phyloP scores from a whole-genome alignment of 2,329 filamentous ascomycete genomes.

The Colletotrichum trifolii region DNA sequence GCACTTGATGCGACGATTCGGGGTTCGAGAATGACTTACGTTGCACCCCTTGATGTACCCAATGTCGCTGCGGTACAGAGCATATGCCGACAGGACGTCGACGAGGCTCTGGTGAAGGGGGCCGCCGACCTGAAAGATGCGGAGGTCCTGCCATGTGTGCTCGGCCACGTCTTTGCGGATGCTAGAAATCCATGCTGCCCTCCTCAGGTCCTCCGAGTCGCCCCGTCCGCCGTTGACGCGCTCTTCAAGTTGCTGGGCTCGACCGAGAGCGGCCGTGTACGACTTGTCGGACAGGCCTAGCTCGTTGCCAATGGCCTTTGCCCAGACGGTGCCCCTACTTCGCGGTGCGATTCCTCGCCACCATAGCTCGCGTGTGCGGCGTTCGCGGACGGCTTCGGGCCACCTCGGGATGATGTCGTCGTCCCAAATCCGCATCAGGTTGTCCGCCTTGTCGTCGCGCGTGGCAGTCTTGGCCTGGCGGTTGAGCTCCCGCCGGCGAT shows the following conservation, averaged over 20 bases:
- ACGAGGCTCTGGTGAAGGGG: conserved; percentile 76
- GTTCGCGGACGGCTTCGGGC: conserved; percentile 75
- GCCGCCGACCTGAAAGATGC: conserved; percentile 75
- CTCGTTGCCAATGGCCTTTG: conserved; percentile 78
- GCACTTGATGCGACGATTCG: conserved; percentile 16
- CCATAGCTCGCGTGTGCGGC: conserved; percentile 80
- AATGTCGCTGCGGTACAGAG: conserved; percentile 85
- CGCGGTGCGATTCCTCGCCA: conserved; percentile 82
- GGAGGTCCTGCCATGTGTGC: conserved; percentile 76
- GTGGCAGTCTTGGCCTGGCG: conserved; percentile 62
- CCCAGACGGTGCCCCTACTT: conserved; percentile 77
- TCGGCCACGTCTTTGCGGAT: conserved; percentile 73
- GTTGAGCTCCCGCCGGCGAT: conserved; percentile 67
- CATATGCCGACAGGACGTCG: conserved; percentile 81
- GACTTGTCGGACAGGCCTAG: conserved; percentile 74
- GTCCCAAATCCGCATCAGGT: conserved; percentile 76
- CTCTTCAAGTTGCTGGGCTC: conserved; percentile 72
- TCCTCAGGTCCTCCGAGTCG: conserved; percentile 64
- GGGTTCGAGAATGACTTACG: conserved; percentile 60
- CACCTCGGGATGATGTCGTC: conserved; percentile 81
- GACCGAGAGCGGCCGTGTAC: conserved; percentile 75
- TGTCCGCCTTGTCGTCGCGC: conserved; percentile 66
- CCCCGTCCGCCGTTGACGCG: conserved; percentile 63
- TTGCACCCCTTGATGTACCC: conserved; percentile 81
- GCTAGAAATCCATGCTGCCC: conserved; percentile 69